These are phyloP conservation scores for Tilletiopsis washingtonensis DNA, from an alignment of 1,284 basidiomycete species.

Conservation along the genomic window DNA sequence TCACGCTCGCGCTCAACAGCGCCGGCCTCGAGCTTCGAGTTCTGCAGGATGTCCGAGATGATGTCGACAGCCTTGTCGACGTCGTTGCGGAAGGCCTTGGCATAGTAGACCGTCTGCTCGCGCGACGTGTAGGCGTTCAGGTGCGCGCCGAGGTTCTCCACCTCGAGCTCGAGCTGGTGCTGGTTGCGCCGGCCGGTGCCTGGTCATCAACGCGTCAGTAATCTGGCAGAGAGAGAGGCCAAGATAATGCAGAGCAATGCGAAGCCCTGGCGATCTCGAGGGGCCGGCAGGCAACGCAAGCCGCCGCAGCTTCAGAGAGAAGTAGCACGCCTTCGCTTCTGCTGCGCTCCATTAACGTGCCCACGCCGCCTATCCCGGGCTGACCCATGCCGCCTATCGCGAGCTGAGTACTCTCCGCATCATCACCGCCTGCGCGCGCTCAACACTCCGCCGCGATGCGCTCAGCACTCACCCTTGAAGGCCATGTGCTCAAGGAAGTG, in stretches of 20 bases:
- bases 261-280: no score
- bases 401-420: no score
- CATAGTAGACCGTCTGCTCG: slow-evolving; percentile 99
- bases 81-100: slow-evolving; percentile 96
- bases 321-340: no score
- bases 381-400: no score
- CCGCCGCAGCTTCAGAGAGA: no score
- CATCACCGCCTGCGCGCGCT: no score
- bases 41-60: slow-evolving; percentile 95
- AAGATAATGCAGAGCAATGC: no score
- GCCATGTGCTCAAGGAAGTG: slow-evolving; percentile 99
- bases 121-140: slow-evolving; percentile 97
- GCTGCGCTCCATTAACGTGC: no score
- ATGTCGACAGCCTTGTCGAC: slow-evolving; percentile 87
- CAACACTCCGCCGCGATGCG: no score
- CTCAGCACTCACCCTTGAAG: slow-evolving; percentile 50
- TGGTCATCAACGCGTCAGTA: slow-evolving; percentile 13
- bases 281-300: no score
- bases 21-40: slow-evolving; percentile 80
- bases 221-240: no score
- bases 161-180: slow-evolving; percentile 88
- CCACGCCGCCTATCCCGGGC: no score
- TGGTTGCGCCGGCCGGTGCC: slow-evolving; percentile 85
- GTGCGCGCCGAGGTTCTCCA: slow-evolving; percentile 96
- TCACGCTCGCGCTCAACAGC: slow-evolving; percentile 95